These are phyloP conservation scores for Aspergillus sp. DNA, from an alignment of 2,329 filamentous ascomycete species.

Conservation along the genomic window DNA sequence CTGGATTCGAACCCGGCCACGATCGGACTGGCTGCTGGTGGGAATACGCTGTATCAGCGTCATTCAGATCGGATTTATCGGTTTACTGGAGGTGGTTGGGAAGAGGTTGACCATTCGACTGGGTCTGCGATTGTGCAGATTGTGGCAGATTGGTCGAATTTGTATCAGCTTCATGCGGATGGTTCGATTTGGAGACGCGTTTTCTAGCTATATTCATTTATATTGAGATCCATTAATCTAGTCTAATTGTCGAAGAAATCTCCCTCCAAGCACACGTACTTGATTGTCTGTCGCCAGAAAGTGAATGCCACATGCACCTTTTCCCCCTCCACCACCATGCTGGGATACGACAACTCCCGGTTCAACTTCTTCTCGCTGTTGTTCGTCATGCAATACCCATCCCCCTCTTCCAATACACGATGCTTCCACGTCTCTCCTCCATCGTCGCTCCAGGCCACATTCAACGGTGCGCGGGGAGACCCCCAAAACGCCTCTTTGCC, in stretches of 20 bases:
- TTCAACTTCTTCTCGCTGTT: constrained; percentile 40
- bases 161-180: no score
- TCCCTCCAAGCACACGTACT: constrained; percentile 28
- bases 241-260: constrained; percentile 4
- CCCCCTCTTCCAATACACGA: constrained; percentile 39
- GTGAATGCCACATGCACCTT: constrained; percentile 39
- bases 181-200: no score
- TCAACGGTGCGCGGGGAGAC: constrained; percentile 27
- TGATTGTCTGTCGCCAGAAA: constrained; percentile 40
- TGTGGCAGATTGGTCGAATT: no score
- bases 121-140: no score
- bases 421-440: constrained; percentile 34
- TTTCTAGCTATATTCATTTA: no score
- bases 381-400: constrained; percentile 45
- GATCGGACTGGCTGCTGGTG: no score
- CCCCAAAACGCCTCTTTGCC: constrained; percentile 43
- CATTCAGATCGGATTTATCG: no score
- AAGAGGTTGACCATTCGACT: no score
- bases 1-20: no score
- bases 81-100: no score
- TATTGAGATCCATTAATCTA: no score
- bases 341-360: constrained; percentile 42
- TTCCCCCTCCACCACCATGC: constrained; percentile 29
- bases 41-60: no score
- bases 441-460: constrained; percentile 26